Evolutionary conservation across 2,329 filamentous ascomycete species (phyloP).

Genomic region (Aureobasidium lini): DNA sequence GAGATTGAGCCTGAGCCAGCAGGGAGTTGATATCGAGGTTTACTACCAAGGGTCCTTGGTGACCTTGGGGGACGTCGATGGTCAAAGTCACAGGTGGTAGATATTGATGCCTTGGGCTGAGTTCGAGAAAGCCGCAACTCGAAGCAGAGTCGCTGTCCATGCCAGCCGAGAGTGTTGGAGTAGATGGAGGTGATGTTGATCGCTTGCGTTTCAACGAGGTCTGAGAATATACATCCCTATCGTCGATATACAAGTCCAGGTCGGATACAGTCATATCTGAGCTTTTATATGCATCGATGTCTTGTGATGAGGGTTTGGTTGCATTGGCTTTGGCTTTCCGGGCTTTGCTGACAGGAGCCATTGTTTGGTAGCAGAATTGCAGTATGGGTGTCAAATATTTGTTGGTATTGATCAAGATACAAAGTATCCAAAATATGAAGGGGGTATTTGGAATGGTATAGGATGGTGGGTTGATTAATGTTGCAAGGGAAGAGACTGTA

Average conservation of each 20-base stretch:
- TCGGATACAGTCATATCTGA: conserved; percentile 26
- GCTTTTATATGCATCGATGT: not conserved
- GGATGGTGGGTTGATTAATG: not conserved
- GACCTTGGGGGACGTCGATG: conserved; percentile 40
- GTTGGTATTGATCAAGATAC: not conserved
- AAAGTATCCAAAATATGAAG: not conserved
- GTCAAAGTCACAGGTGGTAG: conserved; percentile 31
- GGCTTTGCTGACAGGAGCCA: not conserved
- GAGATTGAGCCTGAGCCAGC: not conserved
- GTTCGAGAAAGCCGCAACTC: conserved; percentile 18
- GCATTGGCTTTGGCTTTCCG: not conserved
- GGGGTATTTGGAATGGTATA: not conserved
- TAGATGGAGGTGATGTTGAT: conserved; percentile 21
- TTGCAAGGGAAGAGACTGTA: not conserved
- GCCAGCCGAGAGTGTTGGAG: conserved; percentile 25
- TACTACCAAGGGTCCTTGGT: conserved; percentile 38
- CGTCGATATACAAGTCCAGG: conserved; percentile 27
- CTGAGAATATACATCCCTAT: conserved; percentile 23
- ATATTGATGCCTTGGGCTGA: conserved; percentile 15
- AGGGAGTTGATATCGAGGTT: conserved; percentile 29
- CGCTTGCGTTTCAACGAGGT: conserved; percentile 25
- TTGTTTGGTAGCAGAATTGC: not conserved
- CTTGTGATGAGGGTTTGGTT: not conserved
- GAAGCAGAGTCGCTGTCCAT: conserved; percentile 25
- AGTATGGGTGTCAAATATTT: not conserved